Base-by-base conservation (phyloP, 306 rosid species). In the Ammopiptanthus mongolicus region DNA sequence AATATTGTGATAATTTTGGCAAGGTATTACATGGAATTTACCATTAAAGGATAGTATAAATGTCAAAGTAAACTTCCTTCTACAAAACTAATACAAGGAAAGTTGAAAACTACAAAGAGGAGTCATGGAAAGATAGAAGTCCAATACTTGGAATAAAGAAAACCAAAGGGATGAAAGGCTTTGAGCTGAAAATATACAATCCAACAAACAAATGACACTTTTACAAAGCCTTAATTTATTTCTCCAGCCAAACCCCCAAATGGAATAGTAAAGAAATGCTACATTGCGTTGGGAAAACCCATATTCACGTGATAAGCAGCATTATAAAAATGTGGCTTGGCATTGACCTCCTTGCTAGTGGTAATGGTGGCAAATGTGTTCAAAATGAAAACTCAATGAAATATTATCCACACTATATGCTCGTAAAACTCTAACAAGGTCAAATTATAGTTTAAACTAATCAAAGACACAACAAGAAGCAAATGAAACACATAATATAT, bases 11-110 rank as follows among this genome's bases (percentile, higher is more conserved):
- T 51, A 75, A 34, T 52, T 52, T 21, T 6, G 28, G 58, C 15
- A 81, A 51, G 25, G 11, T 15, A 75, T 44, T 18, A 51, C 48
- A 59, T 47, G 15, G 74, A 64, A 75, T 75, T 65, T 64, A 37
- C 23, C 11, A 22, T 22, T 4, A 9, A 55, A 55, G 61, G n/a
- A 22, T 11, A 10, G 61, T 55, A 55, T 22, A 11, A 9, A 11
- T 10, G 33, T 10, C 61, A 44, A 59, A 44, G 7, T 28, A 61
- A 62, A 8, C 62, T 47, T 34, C 52, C 55, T 15, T 31, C 42
- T n/a, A 47, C 12, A 74, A 61, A 53, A 11, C 59, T 5, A 3
- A 19, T 53, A 53, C 59, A 8, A 37, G 47, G 47, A 41, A 41
- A 41, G 47, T 41, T 13, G 14, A 41, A 41, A 41, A 41, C 14